These are phyloP conservation scores for Epichloe sp. DNA, from an alignment of 2,329 filamentous ascomycete genomes.

Conservation along the genomic window DNA sequence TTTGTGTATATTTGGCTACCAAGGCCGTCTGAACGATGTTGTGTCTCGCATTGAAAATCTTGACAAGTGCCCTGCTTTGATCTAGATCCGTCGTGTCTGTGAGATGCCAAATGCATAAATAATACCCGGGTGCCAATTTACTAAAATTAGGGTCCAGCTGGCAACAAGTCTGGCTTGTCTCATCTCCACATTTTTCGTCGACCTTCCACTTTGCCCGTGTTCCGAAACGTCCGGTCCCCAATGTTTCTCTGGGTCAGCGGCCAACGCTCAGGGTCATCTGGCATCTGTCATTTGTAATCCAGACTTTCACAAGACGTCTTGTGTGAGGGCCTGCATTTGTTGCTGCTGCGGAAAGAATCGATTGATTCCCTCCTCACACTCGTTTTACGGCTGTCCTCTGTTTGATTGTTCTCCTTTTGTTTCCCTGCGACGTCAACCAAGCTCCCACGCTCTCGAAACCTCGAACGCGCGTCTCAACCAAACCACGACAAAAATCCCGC, in stretches of 20 bases:
- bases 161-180: not conserved
- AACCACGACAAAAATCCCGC: not conserved
- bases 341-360: not conserved
- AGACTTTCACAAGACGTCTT: not conserved
- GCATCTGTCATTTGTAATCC: not conserved
- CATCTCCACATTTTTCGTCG: not conserved
- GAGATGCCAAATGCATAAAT: no score
- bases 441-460: no score
- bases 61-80: no score
- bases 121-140: no score
- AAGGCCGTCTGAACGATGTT: not conserved
- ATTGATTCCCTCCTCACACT: not conserved
- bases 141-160: no score
- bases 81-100: no score
- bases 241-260: not conserved
- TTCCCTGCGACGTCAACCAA: no score
- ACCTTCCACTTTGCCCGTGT: not conserved
- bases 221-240: not conserved
- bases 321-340: not conserved
- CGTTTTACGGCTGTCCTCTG: not conserved
- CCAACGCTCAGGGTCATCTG: not conserved
- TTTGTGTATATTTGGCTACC: not conserved
- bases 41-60: no score
- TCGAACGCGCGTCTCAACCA: not conserved
- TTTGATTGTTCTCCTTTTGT: not conserved